A percentile compares a stretch with the other conserved stretches of the same genome.
These are phyloP conservation scores for Penicillium sp. DNA, from an alignment of 2,329 filamentous ascomycete genomes.

Conservation along the genomic window DNA sequence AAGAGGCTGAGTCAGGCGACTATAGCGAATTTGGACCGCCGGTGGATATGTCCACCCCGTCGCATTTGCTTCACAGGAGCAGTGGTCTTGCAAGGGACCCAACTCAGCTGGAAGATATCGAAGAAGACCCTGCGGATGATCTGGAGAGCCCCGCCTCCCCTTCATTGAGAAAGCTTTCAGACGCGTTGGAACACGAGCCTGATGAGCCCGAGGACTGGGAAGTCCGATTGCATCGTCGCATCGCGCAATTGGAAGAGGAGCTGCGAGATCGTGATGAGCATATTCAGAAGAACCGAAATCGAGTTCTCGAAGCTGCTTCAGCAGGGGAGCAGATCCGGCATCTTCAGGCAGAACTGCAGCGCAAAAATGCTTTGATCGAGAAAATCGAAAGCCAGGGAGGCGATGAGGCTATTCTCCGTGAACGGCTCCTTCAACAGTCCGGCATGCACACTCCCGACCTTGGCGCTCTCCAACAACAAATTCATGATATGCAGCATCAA, in stretches of 20 bases:
- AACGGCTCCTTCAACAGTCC: constrained; percentile 24
- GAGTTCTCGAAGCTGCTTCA: constrained; percentile 36
- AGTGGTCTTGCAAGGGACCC: constrained; percentile 28
- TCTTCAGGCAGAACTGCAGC: constrained; percentile 39
- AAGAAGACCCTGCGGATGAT: constrained; percentile 33
- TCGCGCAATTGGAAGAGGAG: constrained; percentile 32
- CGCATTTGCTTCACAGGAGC: constrained; percentile 37
- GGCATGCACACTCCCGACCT: constrained; percentile 22
- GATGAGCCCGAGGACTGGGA: constrained; percentile 17
- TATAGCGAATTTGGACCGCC: constrained; percentile 45
- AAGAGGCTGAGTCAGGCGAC: constrained; percentile 35
- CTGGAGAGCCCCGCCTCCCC: constrained; percentile 25
- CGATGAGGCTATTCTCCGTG: constrained; percentile 27
- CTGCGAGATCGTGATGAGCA: constrained; percentile 37
- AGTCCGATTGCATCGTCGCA: constrained; percentile 30
- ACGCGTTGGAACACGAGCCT: constrained; percentile 9
- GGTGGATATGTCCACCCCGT: constrained; percentile 45
- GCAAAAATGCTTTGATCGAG: constrained; percentile 29
- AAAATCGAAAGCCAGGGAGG: constrained; percentile 25
- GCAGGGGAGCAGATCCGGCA: constrained; percentile 40
- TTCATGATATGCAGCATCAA: constrained; percentile 33
- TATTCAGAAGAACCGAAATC: constrained; percentile 31
- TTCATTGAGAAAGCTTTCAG: constrained; percentile 24
- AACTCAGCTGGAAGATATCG: constrained; percentile 38
- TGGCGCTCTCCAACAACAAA: constrained; percentile 29